Base-by-base conservation (phyloP, 2,329 filamentous ascomycete genomes). In the Alternaria sp. region DNA sequence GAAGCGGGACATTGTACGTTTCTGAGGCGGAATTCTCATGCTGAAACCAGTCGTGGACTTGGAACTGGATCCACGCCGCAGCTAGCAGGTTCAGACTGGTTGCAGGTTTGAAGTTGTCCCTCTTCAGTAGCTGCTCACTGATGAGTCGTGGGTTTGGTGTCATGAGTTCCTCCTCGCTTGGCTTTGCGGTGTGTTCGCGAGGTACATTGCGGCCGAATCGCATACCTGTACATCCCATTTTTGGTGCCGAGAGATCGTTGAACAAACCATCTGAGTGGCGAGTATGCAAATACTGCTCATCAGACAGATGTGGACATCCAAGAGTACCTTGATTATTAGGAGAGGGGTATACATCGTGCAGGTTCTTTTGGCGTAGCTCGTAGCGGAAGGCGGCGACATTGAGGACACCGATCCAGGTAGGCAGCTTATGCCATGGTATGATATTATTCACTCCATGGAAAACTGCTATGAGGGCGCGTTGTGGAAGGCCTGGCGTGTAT, bases 21-120 rank as follows among this genome's bases (percentile, higher is more conserved):
- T 78, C 70, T 9, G 45, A 46, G 10, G 40, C 40, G 12, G 71
- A 77, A 44, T 71, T 66, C 5, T 61, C 34, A 25, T 71, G 69
- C 44, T 59, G 54, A 34, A 68, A 69, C 63, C 60, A 65, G 34
- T 54, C 18, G 45, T 66, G 62, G 20, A 65, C 59, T 49, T 60
- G 58, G 27, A 84, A 83, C 63, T 84, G 82, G n/a, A 84, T 83
- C 81, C 82, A 84, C 1, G 82, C 82, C 14, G 82, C 82, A 3
- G 82, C 82, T 7, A 84, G 70, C 40, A 84, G 62, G 57, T 84
- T 84, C 58, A 84, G 57, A 2, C 74, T 81, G 0, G 80, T 83
- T 0, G 82, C 82, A 3, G 81, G 81, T 25, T 80, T 81, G 63
- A 84, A 84, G 4, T 69, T 72, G n/a, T 80, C 75, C 9, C 81